phyloP scores from a whole-genome alignment of 2,329 filamentous ascomycete species.

The Pestalotiopsis sp. region DNA sequence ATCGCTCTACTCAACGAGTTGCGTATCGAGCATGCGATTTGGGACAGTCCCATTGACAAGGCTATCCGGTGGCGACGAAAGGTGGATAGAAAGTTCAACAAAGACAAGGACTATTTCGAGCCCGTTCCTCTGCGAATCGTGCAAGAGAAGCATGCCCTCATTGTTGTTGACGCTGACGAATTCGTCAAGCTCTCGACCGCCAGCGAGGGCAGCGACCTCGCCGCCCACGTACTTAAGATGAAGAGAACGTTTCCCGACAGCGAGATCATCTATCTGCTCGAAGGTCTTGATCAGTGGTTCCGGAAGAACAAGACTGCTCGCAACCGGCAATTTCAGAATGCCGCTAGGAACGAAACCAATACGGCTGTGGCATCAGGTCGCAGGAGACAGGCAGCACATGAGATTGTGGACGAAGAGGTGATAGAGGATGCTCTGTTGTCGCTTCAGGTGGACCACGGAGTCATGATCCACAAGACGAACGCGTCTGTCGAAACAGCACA shows the following conservation, averaged over 20 bases:
- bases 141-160: conserved; percentile 64
- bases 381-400: conserved; percentile 44
- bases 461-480: conserved; percentile 71
- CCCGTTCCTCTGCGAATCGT: conserved; percentile 56
- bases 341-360: conserved; percentile 52
- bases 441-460: conserved; percentile 69
- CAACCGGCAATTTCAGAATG: conserved; percentile 69
- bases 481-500: conserved; percentile 66
- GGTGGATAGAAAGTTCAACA: conserved; percentile 64
- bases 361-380: conserved; percentile 28
- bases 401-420: conserved; percentile 66
- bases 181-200: conserved; percentile 64
- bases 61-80: conserved; percentile 72
- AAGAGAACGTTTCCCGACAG: conserved; percentile 54
- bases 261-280: conserved; percentile 70
- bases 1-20: conserved; percentile 54
- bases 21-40: conserved; percentile 48
- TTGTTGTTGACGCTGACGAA: conserved; percentile 63
- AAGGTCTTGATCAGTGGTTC: conserved; percentile 69
- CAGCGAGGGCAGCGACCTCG: conserved; percentile 51
- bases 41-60: conserved; percentile 49
- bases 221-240: conserved; percentile 60
- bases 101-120: conserved; percentile 65
- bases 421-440: conserved; percentile 73
- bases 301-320: conserved; percentile 68